Evolutionary conservation across 2,329 filamentous ascomycete species (phyloP), one percentile per base, ranked within the genome.

Genomic region (Dissoconium aciculare): DNA sequence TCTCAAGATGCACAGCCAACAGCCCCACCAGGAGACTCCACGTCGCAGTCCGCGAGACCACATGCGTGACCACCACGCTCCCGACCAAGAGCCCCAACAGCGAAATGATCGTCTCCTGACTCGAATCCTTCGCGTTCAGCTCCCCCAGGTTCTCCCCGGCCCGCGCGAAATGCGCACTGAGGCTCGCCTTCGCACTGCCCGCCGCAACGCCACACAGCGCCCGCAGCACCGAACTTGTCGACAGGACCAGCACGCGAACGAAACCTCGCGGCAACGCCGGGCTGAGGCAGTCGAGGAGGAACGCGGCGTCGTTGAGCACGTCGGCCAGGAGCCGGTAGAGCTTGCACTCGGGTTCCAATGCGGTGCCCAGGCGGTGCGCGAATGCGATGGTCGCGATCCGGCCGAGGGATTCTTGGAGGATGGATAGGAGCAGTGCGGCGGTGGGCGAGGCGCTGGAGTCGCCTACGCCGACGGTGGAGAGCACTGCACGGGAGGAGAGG

Each of bases 111-210:
- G 87, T 95, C 57, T 95, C 89, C 58, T 95, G 89, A 42, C 81
- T 91, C 9, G 84, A 84, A 52, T 95, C 87, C 67, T 93, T 76
- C 34, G 87, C 85, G 57, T 94, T 95, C 34, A 98, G 65, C 54
- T 95, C 87, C 2, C 82, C 87, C 26, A 95, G 59, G 53, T 94
- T 95, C 8, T 23, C 19, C 21, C 83, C 81, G 50, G 74, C 74
- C 42, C 66, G 72, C 5, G 87, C 84, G 62, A 98, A 95, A 57
- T 98, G 89, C 8, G 82, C 79, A 50, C 81, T 89, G 43, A 98
- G 59, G 38, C 79, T 85, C 2, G 87, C 87, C 56, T 95, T 95
- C 40, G 81, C 79, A 32, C 82, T 84, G 9, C 80, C 83, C 1
- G 83, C 87, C 0, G 87, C 81, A 4, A 95, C 84, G 15, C 87